Evolutionary conservation across 176 grass and related monocot species (phyloP).

Genomic region (Oryza glaberrima): DNA sequence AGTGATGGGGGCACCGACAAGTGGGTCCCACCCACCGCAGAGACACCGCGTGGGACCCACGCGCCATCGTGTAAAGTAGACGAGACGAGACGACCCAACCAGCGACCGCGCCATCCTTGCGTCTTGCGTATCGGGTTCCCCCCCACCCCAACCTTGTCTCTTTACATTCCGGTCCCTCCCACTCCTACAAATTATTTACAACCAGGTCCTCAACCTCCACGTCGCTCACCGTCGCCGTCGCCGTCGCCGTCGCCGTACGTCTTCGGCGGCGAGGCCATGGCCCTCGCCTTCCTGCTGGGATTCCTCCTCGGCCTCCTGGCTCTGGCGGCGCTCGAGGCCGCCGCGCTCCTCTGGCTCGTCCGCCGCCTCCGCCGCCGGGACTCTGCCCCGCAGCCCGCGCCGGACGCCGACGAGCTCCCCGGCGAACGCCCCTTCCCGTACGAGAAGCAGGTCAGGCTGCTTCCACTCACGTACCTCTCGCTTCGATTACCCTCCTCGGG

Average conservation of each 20-base stretch:
- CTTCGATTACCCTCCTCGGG: not conserved
- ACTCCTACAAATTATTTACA: not conserved
- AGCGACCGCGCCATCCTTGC: no score
- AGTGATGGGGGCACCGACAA: not conserved
- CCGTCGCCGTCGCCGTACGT: not conserved
- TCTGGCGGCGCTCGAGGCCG: slow-evolving; percentile 57
- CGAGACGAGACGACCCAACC: no score
- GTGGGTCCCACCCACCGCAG: not conserved
- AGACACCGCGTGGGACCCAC: not conserved
- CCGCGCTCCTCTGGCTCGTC: slow-evolving; percentile 43
- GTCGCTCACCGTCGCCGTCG: not conserved
- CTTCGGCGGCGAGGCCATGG: slow-evolving; percentile 33
- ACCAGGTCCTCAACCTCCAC: not conserved
- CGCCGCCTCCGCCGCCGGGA: slow-evolving; percentile 54
- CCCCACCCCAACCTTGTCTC: not conserved
- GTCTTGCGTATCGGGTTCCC: not conserved
- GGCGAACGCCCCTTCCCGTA: slow-evolving; percentile 52
- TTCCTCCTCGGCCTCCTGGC: slow-evolving; percentile 62
- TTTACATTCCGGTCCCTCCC: slow-evolving; percentile 31
- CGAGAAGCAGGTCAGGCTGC: slow-evolving; percentile 51
- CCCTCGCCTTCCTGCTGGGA: slow-evolving; percentile 59
- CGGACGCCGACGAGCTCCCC: slow-evolving; percentile 46
- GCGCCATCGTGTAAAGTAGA: not conserved
- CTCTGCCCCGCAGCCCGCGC: not conserved
- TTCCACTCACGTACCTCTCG: not conserved